A percentile compares a stretch with the other conserved stretches of the same genome.
Evolutionary conservation across 2,329 filamentous ascomycete species (phyloP).

Genomic region (Alternaria triticina): DNA sequence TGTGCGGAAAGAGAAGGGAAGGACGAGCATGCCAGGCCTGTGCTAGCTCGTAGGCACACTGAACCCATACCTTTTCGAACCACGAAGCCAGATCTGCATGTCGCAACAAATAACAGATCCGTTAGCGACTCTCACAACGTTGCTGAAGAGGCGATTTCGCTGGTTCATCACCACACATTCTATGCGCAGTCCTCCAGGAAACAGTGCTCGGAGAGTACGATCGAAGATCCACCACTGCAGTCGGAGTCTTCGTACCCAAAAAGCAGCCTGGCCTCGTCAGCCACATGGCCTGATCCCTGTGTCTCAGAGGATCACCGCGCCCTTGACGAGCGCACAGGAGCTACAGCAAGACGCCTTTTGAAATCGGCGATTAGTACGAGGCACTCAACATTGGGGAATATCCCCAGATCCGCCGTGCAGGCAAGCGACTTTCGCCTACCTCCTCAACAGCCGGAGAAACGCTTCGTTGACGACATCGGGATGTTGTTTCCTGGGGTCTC

Average conservation of each 20-base stretch:
- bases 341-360: conserved; percentile 14
- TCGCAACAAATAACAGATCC: neutral
- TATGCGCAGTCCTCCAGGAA: neutral
- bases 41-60: neutral
- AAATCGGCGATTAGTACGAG: conserved; percentile 12
- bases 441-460: conserved; percentile 30
- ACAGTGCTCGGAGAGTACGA: neutral
- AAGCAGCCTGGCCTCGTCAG: conserved; percentile 7
- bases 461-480: conserved; percentile 35
- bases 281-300: conserved; percentile 15
- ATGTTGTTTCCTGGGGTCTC: conserved; percentile 34
- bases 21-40: neutral
- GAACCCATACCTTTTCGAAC: neutral
- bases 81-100: neutral
- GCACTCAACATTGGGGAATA: neutral
- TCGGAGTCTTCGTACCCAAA: conserved; percentile 1
- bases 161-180: neutral
- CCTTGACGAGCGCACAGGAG: neutral
- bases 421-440: conserved; percentile 20
- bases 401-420: conserved; percentile 1
- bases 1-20: neutral
- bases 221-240: neutral
- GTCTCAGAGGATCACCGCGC: conserved; percentile 8
- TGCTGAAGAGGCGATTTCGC: neutral
- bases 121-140: neutral